phyloP scores from a whole-genome alignment of 2,329 filamentous ascomycete genomes.

The Endoconidiophora laricicola region DNA sequence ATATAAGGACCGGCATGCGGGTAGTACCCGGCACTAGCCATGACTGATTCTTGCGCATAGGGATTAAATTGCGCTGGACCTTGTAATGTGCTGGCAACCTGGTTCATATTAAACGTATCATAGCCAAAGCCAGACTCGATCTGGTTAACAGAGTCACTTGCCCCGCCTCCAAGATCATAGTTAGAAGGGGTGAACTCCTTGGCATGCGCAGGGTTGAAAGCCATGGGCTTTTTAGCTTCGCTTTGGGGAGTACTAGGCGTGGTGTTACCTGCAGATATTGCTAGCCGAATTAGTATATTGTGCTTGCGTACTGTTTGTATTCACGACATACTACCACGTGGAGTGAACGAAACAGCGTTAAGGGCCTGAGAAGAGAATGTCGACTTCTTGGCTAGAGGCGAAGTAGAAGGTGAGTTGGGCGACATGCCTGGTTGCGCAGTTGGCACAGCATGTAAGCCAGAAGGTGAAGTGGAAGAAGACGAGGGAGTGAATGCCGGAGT shows the following conservation, averaged over 20 bases:
- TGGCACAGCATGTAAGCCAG: slow-evolving; percentile 9
- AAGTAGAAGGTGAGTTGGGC: slow-evolving; percentile 10
- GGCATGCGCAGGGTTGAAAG: slow-evolving; percentile 40
- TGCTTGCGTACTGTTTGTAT: neutral
- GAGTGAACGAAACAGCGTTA: slow-evolving; percentile 75
- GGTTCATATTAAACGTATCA: slow-evolving; percentile 48
- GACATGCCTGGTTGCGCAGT: slow-evolving; percentile 5
- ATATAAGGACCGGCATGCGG: slow-evolving; percentile 36
- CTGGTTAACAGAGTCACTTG: slow-evolving; percentile 7
- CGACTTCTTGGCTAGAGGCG: slow-evolving; percentile 39
- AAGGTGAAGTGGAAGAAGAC: slow-evolving; percentile 12
- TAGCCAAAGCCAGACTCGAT: slow-evolving; percentile 20
- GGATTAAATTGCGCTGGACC: slow-evolving; percentile 45
- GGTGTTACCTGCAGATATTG: slow-evolving; percentile 7
- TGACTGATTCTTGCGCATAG: slow-evolving; percentile 58
- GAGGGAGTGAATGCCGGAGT: slow-evolving; percentile 86
- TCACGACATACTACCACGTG: slow-evolving; percentile 33
- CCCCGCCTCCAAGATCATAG: slow-evolving; percentile 6
- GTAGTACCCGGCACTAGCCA: slow-evolving; percentile 48
- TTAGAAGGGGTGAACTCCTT: slow-evolving; percentile 39
- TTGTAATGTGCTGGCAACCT: slow-evolving; percentile 34
- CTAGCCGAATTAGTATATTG: slow-evolving; percentile 12
- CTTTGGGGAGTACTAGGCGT: slow-evolving; percentile 12
- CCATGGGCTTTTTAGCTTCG: slow-evolving; percentile 16
- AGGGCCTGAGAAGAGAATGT: slow-evolving; percentile 79